A percentile compares a stretch with the other conserved stretches of the same genome.
phyloP scores from a whole-genome alignment of 2,329 filamentous ascomycete species.

The Dichotomopilus funicola region DNA sequence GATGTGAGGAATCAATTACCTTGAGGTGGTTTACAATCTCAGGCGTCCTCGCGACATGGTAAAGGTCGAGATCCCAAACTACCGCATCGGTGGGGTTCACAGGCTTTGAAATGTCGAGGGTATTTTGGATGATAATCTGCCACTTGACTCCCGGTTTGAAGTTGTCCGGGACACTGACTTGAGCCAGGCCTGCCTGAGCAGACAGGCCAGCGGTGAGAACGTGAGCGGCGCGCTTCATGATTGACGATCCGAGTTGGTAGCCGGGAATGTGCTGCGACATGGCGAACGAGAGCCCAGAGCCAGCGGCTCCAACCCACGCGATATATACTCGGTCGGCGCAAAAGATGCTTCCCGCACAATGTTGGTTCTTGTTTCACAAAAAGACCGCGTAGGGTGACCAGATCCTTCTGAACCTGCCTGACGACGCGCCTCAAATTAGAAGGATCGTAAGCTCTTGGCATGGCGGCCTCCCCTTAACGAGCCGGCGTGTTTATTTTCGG shows the following conservation, averaged over 20 bases:
- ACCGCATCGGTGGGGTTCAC: slow-evolving; percentile 9
- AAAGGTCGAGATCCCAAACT: slow-evolving; percentile 18
- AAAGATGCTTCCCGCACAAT: no score
- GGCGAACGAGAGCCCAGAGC: not conserved
- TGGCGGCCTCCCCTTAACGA: no score
- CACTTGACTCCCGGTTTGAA: slow-evolving; percentile 10
- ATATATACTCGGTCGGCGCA: no score
- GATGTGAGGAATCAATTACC: not conserved
- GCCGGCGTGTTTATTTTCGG: no score
- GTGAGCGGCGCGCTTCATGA: not conserved
- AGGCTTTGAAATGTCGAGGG: not conserved
- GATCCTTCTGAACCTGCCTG: no score
- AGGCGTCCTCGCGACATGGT: slow-evolving; percentile 9
- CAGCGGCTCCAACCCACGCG: not conserved
- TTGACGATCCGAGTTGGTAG: not conserved
- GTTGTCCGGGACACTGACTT: not conserved
- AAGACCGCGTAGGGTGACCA: no score
- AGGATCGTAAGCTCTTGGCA: no score
- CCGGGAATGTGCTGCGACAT: no score
- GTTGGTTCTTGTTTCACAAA: no score
- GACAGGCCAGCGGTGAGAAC: not conserved
- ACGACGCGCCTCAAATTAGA: no score
- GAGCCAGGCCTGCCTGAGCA: not conserved
- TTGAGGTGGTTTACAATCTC: slow-evolving; percentile 7
- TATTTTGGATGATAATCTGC: slow-evolving; percentile 15